These are phyloP conservation scores for Cytidiella melzeri DNA, from an alignment of 768 basidiomycete genomes.

Conservation along the genomic window DNA sequence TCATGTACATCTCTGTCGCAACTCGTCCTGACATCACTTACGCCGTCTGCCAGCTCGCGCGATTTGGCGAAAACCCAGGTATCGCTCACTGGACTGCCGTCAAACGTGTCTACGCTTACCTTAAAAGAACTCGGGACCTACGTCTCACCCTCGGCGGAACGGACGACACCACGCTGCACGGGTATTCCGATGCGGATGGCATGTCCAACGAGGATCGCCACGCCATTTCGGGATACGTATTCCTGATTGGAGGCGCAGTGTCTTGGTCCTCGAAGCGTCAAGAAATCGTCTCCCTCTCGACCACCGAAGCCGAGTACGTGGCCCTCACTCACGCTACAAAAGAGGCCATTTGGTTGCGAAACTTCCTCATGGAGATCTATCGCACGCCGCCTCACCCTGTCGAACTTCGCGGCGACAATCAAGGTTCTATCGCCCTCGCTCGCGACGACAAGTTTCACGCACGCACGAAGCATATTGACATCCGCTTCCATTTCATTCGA, in stretches of 20 bases:
- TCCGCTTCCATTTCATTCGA: constrained; percentile 28
- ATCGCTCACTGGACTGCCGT: too few relatives aligned
- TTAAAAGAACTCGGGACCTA: constrained; percentile 15
- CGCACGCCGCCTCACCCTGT: constrained; percentile 9
- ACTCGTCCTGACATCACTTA: constrained; percentile 27
- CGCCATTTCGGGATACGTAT: constrained; percentile 33
- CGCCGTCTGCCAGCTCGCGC: constrained; percentile 20
- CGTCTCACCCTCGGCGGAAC: neutral
- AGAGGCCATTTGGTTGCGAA: constrained; percentile 18
- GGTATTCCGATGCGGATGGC: constrained; percentile 19
- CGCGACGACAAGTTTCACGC: constrained; percentile 24
- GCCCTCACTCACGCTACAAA: constrained; percentile 27
- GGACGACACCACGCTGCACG: neutral
- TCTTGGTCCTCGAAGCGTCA: constrained; percentile 34
- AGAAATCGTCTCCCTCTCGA: constrained; percentile 29
- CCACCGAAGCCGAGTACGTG: constrained; percentile 32
- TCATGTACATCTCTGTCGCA: constrained; percentile 24
- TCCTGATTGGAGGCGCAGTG: constrained; percentile 26
- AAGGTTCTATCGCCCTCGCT: constrained; percentile 22
- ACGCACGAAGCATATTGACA: constrained; percentile 33
- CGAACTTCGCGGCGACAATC: constrained; percentile 9
- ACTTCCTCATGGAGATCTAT: neutral
- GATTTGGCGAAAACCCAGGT: too few relatives aligned
- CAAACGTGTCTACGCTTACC: constrained; percentile 16
- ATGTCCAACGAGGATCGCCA: constrained; percentile 14